phyloP scores from a whole-genome alignment of 495 filamentous ascomycete genomes.

The Neurospora hispaniola region DNA sequence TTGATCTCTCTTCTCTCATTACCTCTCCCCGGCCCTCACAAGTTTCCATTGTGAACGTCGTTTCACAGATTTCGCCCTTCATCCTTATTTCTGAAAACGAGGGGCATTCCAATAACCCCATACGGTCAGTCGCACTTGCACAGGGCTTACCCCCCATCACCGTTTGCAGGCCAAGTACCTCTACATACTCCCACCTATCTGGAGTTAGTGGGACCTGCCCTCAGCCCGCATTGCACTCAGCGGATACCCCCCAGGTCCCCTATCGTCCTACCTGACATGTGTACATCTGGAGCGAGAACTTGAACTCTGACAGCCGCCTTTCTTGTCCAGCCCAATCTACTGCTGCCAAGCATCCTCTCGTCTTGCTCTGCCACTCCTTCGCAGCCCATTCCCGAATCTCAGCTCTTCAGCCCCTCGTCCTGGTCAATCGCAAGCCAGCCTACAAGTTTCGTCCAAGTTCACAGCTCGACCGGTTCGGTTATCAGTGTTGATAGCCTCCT shows the following conservation, averaged over 20 bases:
- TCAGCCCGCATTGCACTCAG: background rate
- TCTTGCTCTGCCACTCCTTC: constrained; percentile 6
- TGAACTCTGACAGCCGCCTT: background rate
- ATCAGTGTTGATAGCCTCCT: constrained; percentile 1
- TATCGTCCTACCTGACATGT: background rate
- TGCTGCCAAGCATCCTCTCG: constrained; percentile 14
- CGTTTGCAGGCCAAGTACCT: background rate
- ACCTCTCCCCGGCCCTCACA: background rate
- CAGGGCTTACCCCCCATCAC: background rate
- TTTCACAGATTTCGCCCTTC: background rate
- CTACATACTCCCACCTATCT: background rate
- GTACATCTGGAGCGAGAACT: background rate
- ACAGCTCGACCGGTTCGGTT: background rate
- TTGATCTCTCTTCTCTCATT: background rate
- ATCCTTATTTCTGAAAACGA: background rate
- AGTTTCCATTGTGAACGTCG: background rate
- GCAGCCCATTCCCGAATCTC: constrained; percentile 14
- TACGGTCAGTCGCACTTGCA: background rate
- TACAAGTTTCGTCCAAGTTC: background rate
- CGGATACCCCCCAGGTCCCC: background rate
- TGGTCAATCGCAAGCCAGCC: background rate
- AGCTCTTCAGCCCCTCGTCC: constrained; percentile 17
- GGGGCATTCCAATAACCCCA: background rate
- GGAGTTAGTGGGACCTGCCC: background rate
- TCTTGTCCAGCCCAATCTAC: constrained; percentile 17